Evolutionary conservation across 306 rosid genomes (phyloP), one percentile per base, ranked within the genome.

Genomic region (Vicia faba): DNA sequence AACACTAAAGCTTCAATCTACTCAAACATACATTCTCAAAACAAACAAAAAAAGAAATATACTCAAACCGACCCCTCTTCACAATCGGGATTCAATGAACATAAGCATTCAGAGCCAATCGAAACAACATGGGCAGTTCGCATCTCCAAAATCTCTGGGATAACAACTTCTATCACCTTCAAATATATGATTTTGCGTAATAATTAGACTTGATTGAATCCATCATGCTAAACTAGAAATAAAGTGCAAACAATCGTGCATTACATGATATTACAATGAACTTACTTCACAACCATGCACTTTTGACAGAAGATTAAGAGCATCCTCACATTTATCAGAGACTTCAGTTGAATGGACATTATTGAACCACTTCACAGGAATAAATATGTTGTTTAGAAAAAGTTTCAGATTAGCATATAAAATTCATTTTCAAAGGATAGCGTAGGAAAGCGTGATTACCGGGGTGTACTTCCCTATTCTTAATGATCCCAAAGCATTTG

Each of bases 61-160:
- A 70, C 48, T 67, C 56, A 54, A 74, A 76, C 85, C 44, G 84
- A 92, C 98, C 98, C 98, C 5, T 89, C 98, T 19, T 80, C 91
- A 56, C 38, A 63, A 79, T 86, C 79, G 28, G 98, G 85, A 82
- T 67, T 92, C 28, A 92, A 9, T 14, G 89, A 80, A 71, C 75
- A 35, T 15, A 71, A 12, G 78, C 76, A 71, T 83, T 89, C 98
- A 23, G 98, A 84, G 49, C 96, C 98, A 75, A 92, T 86, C 43
- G 98, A 78, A 81, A 92, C 89, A 64, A 87, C 2, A 82, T 92
- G 98, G 76, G 96, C 89, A 62, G 79, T 77, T 53, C 88, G 75
- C 96, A 89, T 87, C 76, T 89, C 96, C 44, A 70, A 64, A 72
- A 92, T 80, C 88, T 92, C 96, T 11, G 98, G 98, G 72, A 92